A percentile compares a stretch with the other conserved stretches of the same genome.
Conservation (phyloP, 2,329 filamentous ascomycete genomes). For the Talaromyces atroroseus region DNA sequence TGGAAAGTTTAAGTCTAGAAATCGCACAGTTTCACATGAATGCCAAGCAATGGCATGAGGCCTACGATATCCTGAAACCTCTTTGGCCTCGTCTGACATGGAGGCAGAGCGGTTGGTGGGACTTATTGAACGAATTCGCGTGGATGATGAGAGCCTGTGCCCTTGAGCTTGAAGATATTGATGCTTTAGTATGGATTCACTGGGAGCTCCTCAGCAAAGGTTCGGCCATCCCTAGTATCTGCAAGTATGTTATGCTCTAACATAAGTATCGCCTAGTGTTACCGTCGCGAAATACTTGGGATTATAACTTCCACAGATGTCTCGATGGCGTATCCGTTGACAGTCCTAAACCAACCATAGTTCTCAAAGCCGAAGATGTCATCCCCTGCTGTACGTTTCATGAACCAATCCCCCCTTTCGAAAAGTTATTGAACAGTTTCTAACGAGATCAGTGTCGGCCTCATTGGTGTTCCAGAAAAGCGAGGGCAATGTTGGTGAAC, state of each 20-base stretch:
- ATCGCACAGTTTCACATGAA: constrained; percentile 51
- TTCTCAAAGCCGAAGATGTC: constrained; percentile 44
- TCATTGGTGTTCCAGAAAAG: constrained; percentile 49
- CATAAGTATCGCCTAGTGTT: constrained; percentile 26
- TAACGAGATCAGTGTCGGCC: constrained; percentile 39
- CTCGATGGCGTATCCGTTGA: constrained; percentile 35
- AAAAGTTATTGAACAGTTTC: constrained; percentile 11
- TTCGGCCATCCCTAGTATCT: constrained; percentile 18
- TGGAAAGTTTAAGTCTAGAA: constrained; percentile 51
- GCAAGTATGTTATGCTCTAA: not conserved
- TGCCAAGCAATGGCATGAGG: constrained; percentile 46
- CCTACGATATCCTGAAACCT: constrained; percentile 46
- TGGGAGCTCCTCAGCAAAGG: constrained; percentile 50
- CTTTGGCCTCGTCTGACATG: constrained; percentile 55
- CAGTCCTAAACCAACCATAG: constrained; percentile 41
- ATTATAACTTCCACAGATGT: constrained; percentile 45
- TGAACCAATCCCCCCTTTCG: not conserved
- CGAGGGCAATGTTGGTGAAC: constrained; percentile 57
- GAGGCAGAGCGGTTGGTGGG: constrained; percentile 57
- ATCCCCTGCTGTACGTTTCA: constrained; percentile 42
- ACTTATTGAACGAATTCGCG: constrained; percentile 49
- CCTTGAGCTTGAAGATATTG: constrained; percentile 38
- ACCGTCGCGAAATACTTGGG: constrained; percentile 27
- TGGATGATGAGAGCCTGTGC: constrained; percentile 53
- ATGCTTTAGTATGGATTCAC: constrained; percentile 48